Evolutionary conservation across 73 alveolate genomes (phyloP), one percentile per base, ranked within the genome.

Genomic region (Paraurostyla sp.): DNA sequence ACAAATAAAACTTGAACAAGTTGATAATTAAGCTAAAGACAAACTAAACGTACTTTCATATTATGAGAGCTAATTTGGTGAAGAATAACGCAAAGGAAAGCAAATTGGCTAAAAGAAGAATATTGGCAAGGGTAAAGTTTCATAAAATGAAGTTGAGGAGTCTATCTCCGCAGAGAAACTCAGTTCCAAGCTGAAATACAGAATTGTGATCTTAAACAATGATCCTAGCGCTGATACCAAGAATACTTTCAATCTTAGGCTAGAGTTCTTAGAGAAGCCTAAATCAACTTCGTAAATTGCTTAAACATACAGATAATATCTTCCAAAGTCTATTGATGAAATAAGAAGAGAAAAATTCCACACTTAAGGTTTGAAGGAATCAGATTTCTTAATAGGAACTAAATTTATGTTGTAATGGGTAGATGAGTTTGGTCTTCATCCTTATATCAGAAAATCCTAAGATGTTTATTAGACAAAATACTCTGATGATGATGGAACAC

Each of bases 331-430:
- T 30, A 75, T 75, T 7, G 75, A 75, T 43, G 87, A 75, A 49
- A 49, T 75, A 1, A 30, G 4, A 11, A 43, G 87, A 48, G 11
- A 9, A 13, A 75, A 75, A 33, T 3, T 22, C 6, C 42, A 46
- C 18, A 9, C 35, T 7, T 41, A 75, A 49, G 87, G 87, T 46
- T 22, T 75, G 23, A 75, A 75, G 75, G 87, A 75, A 75, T 25
- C 65, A 9, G 87, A 75, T 7, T 75, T 75, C 51, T 7, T 75
- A 50, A 49, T 75, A 20, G 87, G 75, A 6, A 75, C 45, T 20
- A 49, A 20, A 48, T 48, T 50, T 30, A 43, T 50, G 56, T 20
- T 49, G 51, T 46, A 75, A 7, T 75, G 7, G n/a, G 16, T 75
- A 20, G 73, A 75, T 25, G 87, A 75, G 33, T 9, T 46, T 29